Evolutionary conservation across 2,329 filamentous ascomycete species (phyloP), one percentile per base, ranked within the genome.

Genomic region (Paraphoma sp.): DNA sequence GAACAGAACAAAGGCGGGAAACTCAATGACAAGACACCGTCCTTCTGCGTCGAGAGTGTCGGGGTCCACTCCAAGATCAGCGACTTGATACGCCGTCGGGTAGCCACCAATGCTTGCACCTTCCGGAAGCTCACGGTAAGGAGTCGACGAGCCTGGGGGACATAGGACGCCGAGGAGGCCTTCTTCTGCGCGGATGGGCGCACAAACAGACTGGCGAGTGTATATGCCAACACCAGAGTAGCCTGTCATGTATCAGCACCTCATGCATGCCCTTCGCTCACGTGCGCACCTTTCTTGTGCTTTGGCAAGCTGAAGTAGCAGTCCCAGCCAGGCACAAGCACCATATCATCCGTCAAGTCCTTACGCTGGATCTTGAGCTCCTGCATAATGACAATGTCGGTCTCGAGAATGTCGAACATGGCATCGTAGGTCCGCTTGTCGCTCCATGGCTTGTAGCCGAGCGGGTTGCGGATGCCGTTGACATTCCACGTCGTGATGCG

Each of bases 161-260:
- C 85, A 88, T 12, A 97, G 84, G 5, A 92, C 81, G 14, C 95
- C 95, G 0, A 92, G 89, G 51, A 99, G 83, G n/a, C 95, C 95
- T 80, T 98, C 94, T 78, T 99, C 95, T 3, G 93, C 94, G 57
- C 89, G 87, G 28, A 97, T 91, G 0, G 95, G 95, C 3, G 88
- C 86, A 75, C 95, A 98, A 36, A 86, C 89, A 4, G 90, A 84
- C 72, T 91, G 95, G n/a, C 92, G 87, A 1, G 93, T 97, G 78
- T 97, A 99, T 36, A 99, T 92, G 3, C 90, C 95, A 1, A 99
- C 94, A 1, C 95, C 95, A 28, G 94, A 96, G 74, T 98, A 99
- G 23, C 95, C 93, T 96, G 41, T 14, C 44, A 31, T 46, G 9
- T 9, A 38, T 68, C 23, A 67, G 58, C 50, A 63, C 40, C 48